Evolutionary conservation across 139 green algal species (phyloP), one percentile per base, ranked within the genome.

Genomic region (Tetradesmus obliquus): DNA sequence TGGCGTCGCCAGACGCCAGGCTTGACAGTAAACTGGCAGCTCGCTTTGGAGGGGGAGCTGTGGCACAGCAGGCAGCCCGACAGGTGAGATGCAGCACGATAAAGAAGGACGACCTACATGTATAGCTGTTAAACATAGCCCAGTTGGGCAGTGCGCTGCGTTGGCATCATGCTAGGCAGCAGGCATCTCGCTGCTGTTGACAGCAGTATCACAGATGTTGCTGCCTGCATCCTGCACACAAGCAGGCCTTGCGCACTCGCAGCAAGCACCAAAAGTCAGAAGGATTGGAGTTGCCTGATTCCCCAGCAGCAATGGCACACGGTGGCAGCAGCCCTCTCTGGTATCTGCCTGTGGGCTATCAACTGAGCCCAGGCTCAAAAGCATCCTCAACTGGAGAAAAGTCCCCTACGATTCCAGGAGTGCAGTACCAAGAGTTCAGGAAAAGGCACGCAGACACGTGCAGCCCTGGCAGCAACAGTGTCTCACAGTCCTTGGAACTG

Each of bases 11-110:
- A 55, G 74, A 82, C n/a, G 74, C 74, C 24, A n/a, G 74, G n/a
- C 74, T 82, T 9, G 24, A 53, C 74, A 53, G 84, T 62, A 88
- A 60, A 45, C 55, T 88, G 20, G 57, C 84, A 79, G 84, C 84
- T 79, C 84, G 84, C 22, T 88, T 79, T 79, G 84, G 84, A 58
- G 84, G 84, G 19, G 51, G 84, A 7, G 15, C 84, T 76, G 8
- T 88, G 55, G 84, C 84, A 3, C 84, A 88, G 57, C 84, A 88
- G n/a, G 84, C 84, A 10, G 84, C 84, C 12, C 84, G 84, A 2
- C 84, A 88, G 84, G 84, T 88, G 32, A 4, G 55, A 9, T 5
- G 10, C 66, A 76, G 66, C 66, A 24, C n/a, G 5, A 3, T 24
- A 12, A 71, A 4, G 60, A 3, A 4, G 9, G 2, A 76, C 3